These are phyloP conservation scores for Vigna hirtella DNA, from an alignment of 306 rosid species.

Conservation along the genomic window DNA sequence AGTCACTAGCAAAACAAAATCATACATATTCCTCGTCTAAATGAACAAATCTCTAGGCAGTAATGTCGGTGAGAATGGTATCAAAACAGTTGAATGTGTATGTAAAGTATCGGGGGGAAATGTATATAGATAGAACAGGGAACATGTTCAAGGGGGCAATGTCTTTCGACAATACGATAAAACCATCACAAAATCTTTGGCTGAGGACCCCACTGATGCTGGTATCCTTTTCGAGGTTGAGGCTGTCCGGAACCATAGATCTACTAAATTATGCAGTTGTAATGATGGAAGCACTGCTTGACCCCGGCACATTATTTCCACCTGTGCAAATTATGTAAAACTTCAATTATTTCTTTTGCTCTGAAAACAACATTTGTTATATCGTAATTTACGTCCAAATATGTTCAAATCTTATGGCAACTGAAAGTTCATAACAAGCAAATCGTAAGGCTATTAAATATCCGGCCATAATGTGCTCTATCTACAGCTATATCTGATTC, in stretches of 20 bases:
- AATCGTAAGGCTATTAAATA: slow-evolving; percentile 19
- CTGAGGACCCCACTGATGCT: slow-evolving; percentile 88
- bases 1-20: slow-evolving; percentile 31
- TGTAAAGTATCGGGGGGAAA: slow-evolving; percentile 3
- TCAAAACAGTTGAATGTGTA: slow-evolving; percentile 24
- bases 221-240: slow-evolving; percentile 72
- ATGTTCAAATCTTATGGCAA: not conserved
- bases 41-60: slow-evolving; percentile 38
- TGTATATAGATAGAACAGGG: not conserved
- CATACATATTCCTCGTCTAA: slow-evolving; percentile 32
- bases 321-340: slow-evolving; percentile 52
- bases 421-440: not conserved
- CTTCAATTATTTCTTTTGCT: slow-evolving; percentile 14
- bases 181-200: slow-evolving; percentile 96
- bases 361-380: not conserved
- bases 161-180: slow-evolving; percentile 79
- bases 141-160: slow-evolving; percentile 44
- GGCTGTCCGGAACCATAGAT: slow-evolving; percentile 84
- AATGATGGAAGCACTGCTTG: slow-evolving; percentile 74
- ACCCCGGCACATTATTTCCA: slow-evolving; percentile 89
- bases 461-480: not conserved
- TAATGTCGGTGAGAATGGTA: slow-evolving; percentile 21
- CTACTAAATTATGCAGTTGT: slow-evolving; percentile 78
- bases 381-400: not conserved
- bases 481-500: not conserved